Evolutionary conservation across 306 rosid genomes (phyloP).

Genomic region (Purshia tridentata): DNA sequence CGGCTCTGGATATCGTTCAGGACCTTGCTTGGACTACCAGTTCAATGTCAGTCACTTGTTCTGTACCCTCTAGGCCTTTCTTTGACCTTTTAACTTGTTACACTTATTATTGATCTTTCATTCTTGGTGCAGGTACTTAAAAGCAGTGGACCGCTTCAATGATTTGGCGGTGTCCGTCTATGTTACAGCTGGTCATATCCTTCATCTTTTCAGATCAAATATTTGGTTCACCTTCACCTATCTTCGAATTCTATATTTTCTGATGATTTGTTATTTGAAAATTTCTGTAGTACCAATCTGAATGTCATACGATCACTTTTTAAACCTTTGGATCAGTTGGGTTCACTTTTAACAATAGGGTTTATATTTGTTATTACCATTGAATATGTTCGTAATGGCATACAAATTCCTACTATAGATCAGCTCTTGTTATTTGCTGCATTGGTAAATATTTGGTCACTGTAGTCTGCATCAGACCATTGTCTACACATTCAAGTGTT

Average conservation of each 20-base stretch:
- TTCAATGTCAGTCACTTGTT: constrained; percentile 65
- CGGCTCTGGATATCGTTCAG: constrained; percentile 95
- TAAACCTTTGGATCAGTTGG: too few species aligned
- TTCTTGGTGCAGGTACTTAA: constrained; percentile 80
- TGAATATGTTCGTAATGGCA: too few species aligned
- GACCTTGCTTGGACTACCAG: constrained; percentile 99
- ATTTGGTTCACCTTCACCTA: neutral
- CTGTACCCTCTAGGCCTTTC: neutral
- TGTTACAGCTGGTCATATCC: constrained; percentile 99
- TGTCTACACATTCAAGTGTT: neutral
- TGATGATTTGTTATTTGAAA: too few species aligned
- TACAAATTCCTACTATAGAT: too few species aligned
- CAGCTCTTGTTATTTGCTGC: neutral
- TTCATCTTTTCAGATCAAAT: constrained; percentile 9
- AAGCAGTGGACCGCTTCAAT: constrained; percentile 87
- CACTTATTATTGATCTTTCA: constrained; percentile 10
- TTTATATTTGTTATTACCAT: too few species aligned
- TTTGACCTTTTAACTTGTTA: neutral
- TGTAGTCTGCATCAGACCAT: neutral
- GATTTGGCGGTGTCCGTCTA: constrained; percentile 89
- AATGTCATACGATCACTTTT: too few species aligned
- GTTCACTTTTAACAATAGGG: too few species aligned
- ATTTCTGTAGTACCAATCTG: too few species aligned
- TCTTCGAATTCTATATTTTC: neutral
- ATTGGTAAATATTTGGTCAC: neutral